Conservation (phyloP, 306 rosid species). For the Medicago ruthenica region DNA sequence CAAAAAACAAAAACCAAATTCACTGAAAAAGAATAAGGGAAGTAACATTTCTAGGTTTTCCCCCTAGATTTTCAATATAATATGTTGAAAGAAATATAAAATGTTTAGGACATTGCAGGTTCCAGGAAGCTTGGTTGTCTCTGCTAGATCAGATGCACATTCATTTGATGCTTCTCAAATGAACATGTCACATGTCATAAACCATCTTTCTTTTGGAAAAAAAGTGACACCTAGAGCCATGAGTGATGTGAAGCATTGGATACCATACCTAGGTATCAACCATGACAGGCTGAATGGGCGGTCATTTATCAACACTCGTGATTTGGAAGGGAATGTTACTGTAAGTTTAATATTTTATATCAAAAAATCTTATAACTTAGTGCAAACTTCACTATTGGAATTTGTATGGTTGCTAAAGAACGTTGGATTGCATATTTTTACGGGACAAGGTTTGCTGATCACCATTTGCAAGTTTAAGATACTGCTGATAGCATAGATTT, state of each 20-base stretch:
- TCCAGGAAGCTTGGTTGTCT: slow-evolving; percentile 83
- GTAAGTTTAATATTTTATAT: slow-evolving; percentile 63
- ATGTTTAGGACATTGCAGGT: slow-evolving; percentile 62
- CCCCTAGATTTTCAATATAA: slow-evolving; percentile 21
- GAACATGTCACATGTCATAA: slow-evolving; percentile 94
- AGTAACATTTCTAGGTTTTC: slow-evolving; percentile 12
- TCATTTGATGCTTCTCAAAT: slow-evolving; percentile 92
- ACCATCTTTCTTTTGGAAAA: slow-evolving; percentile 84
- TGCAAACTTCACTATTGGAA: slow-evolving; percentile 32
- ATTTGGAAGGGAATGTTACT: slow-evolving; percentile 78
- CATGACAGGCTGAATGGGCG: slow-evolving; percentile 89
- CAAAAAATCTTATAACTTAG: slow-evolving; percentile 12
- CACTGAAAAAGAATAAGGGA: slow-evolving; percentile 22
- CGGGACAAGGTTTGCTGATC: slow-evolving; percentile 10
- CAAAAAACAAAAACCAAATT: not conserved
- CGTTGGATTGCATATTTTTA: slow-evolving; percentile 31
- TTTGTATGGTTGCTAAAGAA: slow-evolving; percentile 22
- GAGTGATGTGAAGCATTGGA: slow-evolving; percentile 72
- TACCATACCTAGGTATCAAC: slow-evolving; percentile 82
- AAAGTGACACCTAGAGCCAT: slow-evolving; percentile 64
- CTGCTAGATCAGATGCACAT: slow-evolving; percentile 91
- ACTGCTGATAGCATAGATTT: slow-evolving; percentile 14
- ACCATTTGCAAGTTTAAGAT: slow-evolving; percentile 19
- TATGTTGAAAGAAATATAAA: slow-evolving; percentile 36
- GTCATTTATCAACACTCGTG: slow-evolving; percentile 74